phyloP scores from a whole-genome alignment of 2,329 filamentous ascomycete species.

The Sordariomycetes sp. region DNA sequence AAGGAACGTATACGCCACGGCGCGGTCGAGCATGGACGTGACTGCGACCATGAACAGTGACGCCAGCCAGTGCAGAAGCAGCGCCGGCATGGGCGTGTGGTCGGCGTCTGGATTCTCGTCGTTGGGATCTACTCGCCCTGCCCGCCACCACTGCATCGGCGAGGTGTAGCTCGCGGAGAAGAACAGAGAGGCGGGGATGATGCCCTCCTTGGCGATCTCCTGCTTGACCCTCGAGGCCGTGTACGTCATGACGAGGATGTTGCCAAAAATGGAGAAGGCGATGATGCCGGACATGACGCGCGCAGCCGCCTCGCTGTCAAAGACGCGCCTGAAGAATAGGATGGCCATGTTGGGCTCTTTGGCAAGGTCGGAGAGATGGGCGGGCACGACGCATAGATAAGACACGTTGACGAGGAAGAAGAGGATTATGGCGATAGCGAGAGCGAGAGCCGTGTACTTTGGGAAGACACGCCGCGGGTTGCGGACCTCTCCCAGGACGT shows the following conservation, averaged over 20 bases:
- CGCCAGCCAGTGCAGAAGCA: conserved; percentile 8
- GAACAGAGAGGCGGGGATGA: conserved; percentile 37
- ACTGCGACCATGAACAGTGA: conserved; percentile 7
- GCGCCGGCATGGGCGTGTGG: conserved; percentile 8
- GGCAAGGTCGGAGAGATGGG: conserved; percentile 7
- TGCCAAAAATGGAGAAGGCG: conserved; percentile 42
- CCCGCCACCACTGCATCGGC: neutral
- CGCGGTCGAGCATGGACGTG: neutral
- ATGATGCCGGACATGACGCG: conserved; percentile 35
- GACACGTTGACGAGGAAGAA: conserved; percentile 27
- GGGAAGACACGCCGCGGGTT: conserved; percentile 19
- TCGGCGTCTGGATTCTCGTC: neutral
- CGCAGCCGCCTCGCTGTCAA: conserved; percentile 2
- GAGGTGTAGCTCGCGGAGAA: conserved; percentile 19
- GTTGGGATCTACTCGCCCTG: neutral
- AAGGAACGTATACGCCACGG: neutral
- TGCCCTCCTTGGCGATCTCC: conserved; percentile 48
- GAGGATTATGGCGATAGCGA: conserved; percentile 19
- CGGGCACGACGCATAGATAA: conserved; percentile 21
- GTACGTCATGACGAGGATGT: conserved; percentile 46
- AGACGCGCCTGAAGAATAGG: conserved; percentile 11
- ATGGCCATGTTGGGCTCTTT: neutral
- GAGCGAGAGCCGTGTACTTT: conserved; percentile 13
- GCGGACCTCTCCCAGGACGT: conserved; percentile 21
- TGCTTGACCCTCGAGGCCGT: conserved; percentile 45